Percentiles rank a stretch among this genome's conserved stretches.
phyloP scores from a whole-genome alignment of 1,284 basidiomycete species.

The Porphyrellus sp. region DNA sequence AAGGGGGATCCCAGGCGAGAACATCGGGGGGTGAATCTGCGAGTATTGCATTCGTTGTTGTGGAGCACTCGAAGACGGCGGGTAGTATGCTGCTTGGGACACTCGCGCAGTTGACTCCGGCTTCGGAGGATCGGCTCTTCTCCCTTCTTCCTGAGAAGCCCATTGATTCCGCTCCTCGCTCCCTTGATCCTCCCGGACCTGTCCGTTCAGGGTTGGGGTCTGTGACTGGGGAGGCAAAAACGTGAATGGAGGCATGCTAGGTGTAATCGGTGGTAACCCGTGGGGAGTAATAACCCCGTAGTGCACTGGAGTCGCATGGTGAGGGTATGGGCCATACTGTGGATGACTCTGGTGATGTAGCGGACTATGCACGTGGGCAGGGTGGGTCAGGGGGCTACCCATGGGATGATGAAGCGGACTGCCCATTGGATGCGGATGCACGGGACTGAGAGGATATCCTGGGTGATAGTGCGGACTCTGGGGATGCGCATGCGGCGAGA shows the following conservation, averaged over 20 bases:
- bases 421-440: slow-evolving; percentile 29
- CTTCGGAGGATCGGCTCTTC: slow-evolving; percentile 3
- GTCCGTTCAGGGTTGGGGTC: slow-evolving; percentile 21
- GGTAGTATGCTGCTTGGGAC: slow-evolving; percentile 13
- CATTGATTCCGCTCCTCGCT: slow-evolving; percentile 5
- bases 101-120: slow-evolving; percentile 11
- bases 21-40: slow-evolving; percentile 27
- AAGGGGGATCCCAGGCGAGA: slow-evolving; percentile 34
- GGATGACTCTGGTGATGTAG: slow-evolving; percentile 40
- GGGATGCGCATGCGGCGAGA: slow-evolving; percentile 35
- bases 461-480: slow-evolving; percentile 38
- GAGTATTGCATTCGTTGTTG: slow-evolving; percentile 26
- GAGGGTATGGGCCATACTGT: slow-evolving; percentile 36
- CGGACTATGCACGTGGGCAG: slow-evolving; percentile 35
- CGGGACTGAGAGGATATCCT: slow-evolving; percentile 30
- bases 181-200: slow-evolving; percentile 3
- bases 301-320: slow-evolving; percentile 34
- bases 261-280: slow-evolving; percentile 72
- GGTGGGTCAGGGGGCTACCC: slow-evolving; percentile 32
- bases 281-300: slow-evolving; percentile 55
- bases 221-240: slow-evolving; percentile 48
- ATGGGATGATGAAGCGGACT: slow-evolving; percentile 34
- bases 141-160: slow-evolving; percentile 7
- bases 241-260: slow-evolving; percentile 75
- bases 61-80: slow-evolving; percentile 13